Evolutionary conservation across 2,329 filamentous ascomycete genomes (phyloP).

Genomic region (Diaporthe velutina): DNA sequence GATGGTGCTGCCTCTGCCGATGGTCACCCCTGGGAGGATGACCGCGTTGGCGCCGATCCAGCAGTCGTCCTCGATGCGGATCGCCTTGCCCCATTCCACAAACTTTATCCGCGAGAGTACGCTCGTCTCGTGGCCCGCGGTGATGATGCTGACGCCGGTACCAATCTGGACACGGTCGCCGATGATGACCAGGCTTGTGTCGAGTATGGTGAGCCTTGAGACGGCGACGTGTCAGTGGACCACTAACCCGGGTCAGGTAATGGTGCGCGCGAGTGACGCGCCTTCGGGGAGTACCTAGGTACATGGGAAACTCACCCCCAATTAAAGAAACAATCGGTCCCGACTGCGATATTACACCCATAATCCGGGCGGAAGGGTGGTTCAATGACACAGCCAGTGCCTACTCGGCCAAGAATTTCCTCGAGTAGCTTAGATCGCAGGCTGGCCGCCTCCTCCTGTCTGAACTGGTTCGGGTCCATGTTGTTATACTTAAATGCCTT

Average conservation of each 20-base stretch:
- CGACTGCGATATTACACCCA: slow-evolving; percentile 69
- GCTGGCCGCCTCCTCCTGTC: slow-evolving; percentile 45
- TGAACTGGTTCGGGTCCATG: slow-evolving; percentile 56
- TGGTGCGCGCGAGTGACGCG: no score
- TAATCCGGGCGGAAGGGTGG: slow-evolving; percentile 74
- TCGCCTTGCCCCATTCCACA: slow-evolving; percentile 75
- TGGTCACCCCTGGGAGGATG: slow-evolving; percentile 81
- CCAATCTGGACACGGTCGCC: slow-evolving; percentile 80
- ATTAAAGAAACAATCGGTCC: not conserved
- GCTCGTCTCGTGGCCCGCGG: slow-evolving; percentile 79
- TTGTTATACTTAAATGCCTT: slow-evolving; percentile 70
- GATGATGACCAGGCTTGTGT: slow-evolving; percentile 77
- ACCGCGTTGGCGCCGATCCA: slow-evolving; percentile 81
- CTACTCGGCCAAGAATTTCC: slow-evolving; percentile 63
- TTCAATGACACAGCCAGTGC: slow-evolving; percentile 69
- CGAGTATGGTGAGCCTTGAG: slow-evolving; percentile 68
- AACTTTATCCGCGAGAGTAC: slow-evolving; percentile 55
- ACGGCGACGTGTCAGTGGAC: not conserved
- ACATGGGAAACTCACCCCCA: not conserved
- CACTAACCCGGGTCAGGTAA: no score
- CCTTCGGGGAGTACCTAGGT: not conserved
- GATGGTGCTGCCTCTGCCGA: slow-evolving; percentile 79
- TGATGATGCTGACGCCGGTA: slow-evolving; percentile 77
- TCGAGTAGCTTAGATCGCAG: slow-evolving; percentile 60
- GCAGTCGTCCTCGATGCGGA: slow-evolving; percentile 83